Percentiles rank a stretch among this genome's conserved stretches.
These are phyloP conservation scores for Musa schizocarpa DNA, from an alignment of 176 grass and related monocot genomes.

Conservation along the genomic window DNA sequence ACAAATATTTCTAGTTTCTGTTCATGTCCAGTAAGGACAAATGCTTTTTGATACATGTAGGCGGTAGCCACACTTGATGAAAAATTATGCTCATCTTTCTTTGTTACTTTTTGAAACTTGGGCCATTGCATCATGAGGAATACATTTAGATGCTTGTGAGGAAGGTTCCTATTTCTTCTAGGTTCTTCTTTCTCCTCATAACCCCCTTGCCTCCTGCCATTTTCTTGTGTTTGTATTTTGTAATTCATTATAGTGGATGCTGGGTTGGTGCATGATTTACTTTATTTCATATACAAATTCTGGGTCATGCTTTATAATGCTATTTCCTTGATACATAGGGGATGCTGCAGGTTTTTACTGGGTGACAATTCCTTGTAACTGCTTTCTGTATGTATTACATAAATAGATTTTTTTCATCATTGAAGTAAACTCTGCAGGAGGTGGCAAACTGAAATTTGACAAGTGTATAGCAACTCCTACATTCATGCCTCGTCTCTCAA, in stretches of 20 bases:
- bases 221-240: neutral
- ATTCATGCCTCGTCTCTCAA: slow-evolving; percentile 95
- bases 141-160: neutral
- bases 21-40: neutral
- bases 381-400: slow-evolving; percentile 14
- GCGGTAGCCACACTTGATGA: too few species aligned
- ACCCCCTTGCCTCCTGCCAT: neutral
- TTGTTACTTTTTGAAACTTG: neutral
- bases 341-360: neutral
- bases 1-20: too few species aligned
- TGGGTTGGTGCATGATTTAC: neutral
- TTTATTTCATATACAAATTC: neutral
- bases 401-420: slow-evolving; percentile 13
- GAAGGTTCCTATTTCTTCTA: neutral
- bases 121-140: neutral
- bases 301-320: neutral
- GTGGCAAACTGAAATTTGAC: slow-evolving; percentile 89
- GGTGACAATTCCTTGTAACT: neutral
- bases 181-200: neutral
- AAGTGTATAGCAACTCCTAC: slow-evolving; percentile 97
- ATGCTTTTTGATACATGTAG: neutral
- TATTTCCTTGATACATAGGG: too few species aligned
- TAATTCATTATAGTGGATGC: neutral
- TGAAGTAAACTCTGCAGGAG: slow-evolving; percentile 35
- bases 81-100: neutral